phyloP scores from a whole-genome alignment of 2,329 filamentous ascomycete species.

The Thielaviopsis ethacetica region DNA sequence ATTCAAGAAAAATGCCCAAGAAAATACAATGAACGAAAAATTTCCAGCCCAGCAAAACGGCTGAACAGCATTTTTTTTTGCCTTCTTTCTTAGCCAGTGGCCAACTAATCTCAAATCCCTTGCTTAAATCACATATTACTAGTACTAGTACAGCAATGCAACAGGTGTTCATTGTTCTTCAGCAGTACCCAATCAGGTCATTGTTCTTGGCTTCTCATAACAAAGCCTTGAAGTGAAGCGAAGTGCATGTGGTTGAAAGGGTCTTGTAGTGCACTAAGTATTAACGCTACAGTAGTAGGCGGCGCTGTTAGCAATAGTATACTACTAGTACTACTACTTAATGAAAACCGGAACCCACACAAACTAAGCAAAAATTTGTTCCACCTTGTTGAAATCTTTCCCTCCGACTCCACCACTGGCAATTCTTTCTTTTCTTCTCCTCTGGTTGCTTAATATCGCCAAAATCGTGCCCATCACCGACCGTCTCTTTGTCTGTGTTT shows the following conservation, averaged over 20 bases:
- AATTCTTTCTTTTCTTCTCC: not conserved
- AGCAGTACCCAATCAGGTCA: not conserved
- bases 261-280: not conserved
- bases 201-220: too few relatives aligned
- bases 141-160: not conserved
- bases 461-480: not conserved
- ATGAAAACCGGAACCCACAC: not conserved
- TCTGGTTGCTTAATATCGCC: not conserved
- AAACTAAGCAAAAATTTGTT: not conserved
- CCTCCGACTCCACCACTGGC: not conserved
- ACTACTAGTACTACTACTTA: not conserved
- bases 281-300: too few relatives aligned
- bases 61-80: not conserved
- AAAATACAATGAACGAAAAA: not conserved
- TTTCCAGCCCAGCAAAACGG: too few relatives aligned
- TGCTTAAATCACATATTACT: not conserved
- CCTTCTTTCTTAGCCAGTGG: not conserved
- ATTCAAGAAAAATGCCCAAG: not conserved
- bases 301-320: not conserved
- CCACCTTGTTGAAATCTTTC: not conserved
- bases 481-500: not conserved
- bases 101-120: not conserved
- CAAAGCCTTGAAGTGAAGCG: not conserved
- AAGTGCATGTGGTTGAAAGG: not conserved
- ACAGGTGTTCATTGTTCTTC: not conserved